Base-by-base conservation (phyloP, 2,329 filamentous ascomycete species). In the Pseudopithomyces maydicus region DNA sequence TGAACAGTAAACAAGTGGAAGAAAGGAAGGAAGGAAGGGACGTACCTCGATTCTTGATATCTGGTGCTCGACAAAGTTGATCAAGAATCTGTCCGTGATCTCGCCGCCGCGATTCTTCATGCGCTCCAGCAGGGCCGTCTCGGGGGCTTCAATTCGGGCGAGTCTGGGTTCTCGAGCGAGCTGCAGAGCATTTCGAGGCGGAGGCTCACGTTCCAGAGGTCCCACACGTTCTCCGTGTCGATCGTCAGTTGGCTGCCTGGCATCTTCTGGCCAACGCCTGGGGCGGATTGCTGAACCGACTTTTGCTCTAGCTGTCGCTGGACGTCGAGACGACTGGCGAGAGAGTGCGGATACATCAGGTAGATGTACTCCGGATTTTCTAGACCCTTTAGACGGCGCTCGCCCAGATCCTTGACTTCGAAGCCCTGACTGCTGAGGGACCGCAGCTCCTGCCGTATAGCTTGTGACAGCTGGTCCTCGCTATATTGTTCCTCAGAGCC, bases 341-440 rank as follows among this genome's bases (percentile, higher is more conserved):
- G 85, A 0, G 90, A 86, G 74, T 97, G 92, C 2, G 95, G 94
- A 74, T 97, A 99, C 74, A 99, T 90, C 56, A 96, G 88, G 78
- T 97, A 98, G 65, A 99, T 89, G 58, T 92, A 89, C 75, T 99
- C 95, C 0, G 95, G 94, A 72, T 99, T 99, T 77, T 99, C 95
- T 12, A 99, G 87, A 29, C 95, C 95, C 78, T 99, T 99, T 55
- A 99, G 83, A 72, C 97, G 97, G 65, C 90, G 89, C 77, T 98
- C 93, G 47, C 95, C 95, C 74, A 97, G 89, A 69, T 97, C 93
- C 77, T 97, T 97, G 71, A 98, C 92, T 73, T 97, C 92, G 70
- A 98, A 99, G 7, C 95, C 95, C 77, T 96, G 92, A 46, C 88
- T 92, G 66, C 89, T 95, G 23, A 99, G 84, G 26, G 91, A 90